Evolutionary conservation across 208 protist species (phyloP).

Genomic region (Crithidia bombi): DNA sequence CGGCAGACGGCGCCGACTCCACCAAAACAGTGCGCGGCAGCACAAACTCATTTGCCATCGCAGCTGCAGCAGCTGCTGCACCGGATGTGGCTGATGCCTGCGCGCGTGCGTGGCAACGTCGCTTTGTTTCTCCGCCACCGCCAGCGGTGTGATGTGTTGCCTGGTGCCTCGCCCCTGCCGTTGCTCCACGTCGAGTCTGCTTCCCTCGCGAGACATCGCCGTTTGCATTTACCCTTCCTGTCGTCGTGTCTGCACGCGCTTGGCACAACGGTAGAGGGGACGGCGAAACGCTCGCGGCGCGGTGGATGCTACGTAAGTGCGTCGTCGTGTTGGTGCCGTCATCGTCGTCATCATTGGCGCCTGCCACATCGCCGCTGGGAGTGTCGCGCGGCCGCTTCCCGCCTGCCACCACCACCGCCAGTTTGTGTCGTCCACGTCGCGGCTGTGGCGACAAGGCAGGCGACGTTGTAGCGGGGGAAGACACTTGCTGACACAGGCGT

Average conservation of each 20-base stretch:
- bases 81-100: background rate
- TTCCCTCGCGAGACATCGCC: background rate
- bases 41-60: conserved; percentile 14
- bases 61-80: background rate
- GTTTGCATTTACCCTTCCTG: background rate
- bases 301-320: no score
- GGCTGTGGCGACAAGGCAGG: no score
- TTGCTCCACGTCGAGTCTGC: background rate
- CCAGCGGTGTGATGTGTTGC: background rate
- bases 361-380: no score
- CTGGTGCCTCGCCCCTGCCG: background rate
- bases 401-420: no score
- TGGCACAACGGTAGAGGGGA: background rate
- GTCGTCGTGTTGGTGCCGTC: no score
- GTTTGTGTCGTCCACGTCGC: no score
- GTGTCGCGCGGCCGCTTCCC: no score
- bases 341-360: no score
- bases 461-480: no score
- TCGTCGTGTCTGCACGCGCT: background rate
- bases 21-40: conserved; percentile 7
- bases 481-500: background rate
- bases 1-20: background rate
- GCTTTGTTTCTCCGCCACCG: background rate
- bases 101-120: background rate
- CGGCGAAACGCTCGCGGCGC: no score